These are phyloP conservation scores for Fusarium sterilihyphosum DNA, from an alignment of 2,329 filamentous ascomycete genomes.

Conservation along the genomic window DNA sequence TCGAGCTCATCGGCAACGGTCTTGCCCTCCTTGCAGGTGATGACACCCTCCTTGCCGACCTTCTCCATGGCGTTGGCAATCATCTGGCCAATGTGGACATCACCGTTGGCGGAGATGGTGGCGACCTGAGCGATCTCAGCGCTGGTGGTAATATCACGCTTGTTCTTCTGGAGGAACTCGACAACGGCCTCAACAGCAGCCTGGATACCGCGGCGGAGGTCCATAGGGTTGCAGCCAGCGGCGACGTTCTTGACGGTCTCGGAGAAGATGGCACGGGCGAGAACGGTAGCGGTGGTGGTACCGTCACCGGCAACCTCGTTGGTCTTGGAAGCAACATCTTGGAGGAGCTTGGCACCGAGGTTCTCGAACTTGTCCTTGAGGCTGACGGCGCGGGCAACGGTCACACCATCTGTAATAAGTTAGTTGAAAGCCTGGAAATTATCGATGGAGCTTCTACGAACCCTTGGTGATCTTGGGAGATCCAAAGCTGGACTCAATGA, in stretches of 20 bases:
- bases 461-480: conserved; percentile 99
- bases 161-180: conserved; percentile 93
- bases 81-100: conserved; percentile 92
- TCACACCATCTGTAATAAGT: conserved; percentile 76
- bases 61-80: conserved; percentile 99
- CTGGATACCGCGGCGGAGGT: conserved; percentile 96
- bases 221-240: conserved; percentile 99
- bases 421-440: conserved; percentile 13
- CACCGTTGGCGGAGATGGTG: conserved; percentile 97
- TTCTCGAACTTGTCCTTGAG: conserved; percentile 99
- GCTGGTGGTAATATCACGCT: conserved; percentile 97
- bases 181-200: conserved; percentile 95
- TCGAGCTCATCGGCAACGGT: conserved; percentile 97
- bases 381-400: conserved; percentile 86
- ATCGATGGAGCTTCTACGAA: conserved; percentile 54
- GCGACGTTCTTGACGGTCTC: conserved; percentile 99
- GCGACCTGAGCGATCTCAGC: conserved; percentile 98
- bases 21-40: conserved; percentile 99
- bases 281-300: conserved; percentile 96
- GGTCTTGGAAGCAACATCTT: conserved; percentile 99
- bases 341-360: conserved; percentile 93
- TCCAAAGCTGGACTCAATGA: conserved; percentile 98
- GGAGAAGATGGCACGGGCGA: conserved; percentile 98
- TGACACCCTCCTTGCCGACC: conserved; percentile 99
- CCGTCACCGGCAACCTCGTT: conserved; percentile 99